A percentile compares a stretch with the other conserved stretches of the same genome.
Conservation (phyloP, 192 early-diverging fungal genomes). For the Dissophora ornata region DNA sequence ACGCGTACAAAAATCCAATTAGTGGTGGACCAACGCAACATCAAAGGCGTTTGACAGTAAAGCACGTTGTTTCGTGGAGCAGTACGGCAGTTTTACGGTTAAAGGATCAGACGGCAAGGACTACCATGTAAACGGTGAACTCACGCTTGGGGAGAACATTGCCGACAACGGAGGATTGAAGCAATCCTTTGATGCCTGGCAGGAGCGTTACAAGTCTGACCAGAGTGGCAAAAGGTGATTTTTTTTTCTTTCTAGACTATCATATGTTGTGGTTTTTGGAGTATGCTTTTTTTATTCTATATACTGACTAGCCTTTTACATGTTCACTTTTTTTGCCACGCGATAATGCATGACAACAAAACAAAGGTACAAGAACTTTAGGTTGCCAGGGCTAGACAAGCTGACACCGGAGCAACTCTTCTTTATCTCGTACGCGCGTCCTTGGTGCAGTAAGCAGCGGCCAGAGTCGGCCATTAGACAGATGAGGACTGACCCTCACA, state of each 20-base stretch:
- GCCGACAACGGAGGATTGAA: conserved; percentile 76
- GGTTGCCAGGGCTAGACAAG: conserved; percentile 58
- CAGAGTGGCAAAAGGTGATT: conserved; percentile 48
- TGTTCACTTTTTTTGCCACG: conserved; percentile 30
- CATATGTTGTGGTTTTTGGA: too few species aligned
- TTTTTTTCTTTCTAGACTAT: too few species aligned
- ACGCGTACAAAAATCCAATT: too few species aligned
- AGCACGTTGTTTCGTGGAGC: conserved; percentile 70
- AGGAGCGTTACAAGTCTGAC: conserved; percentile 9
- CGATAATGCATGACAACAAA: neutral
- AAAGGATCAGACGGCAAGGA: conserved; percentile 9
- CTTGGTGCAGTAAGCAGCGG: conserved; percentile 67
- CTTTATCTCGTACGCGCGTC: conserved; percentile 70
- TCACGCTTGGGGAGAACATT: conserved; percentile 73
- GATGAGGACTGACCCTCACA: conserved; percentile 69
- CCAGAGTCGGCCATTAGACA: conserved; percentile 33
- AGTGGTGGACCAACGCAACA: conserved; percentile 77
- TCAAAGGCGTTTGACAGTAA: conserved; percentile 56
- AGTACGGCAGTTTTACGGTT: conserved; percentile 65
- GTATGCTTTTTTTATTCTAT: too few species aligned
- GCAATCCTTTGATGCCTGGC: conserved; percentile 49
- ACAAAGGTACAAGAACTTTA: conserved; percentile 21
- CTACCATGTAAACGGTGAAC: conserved; percentile 9
- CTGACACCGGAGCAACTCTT: conserved; percentile 69
- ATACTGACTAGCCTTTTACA: conserved; percentile 43